phyloP scores from a whole-genome alignment of 192 early-diverging fungal species.

The Umbelopsis sp. region DNA sequence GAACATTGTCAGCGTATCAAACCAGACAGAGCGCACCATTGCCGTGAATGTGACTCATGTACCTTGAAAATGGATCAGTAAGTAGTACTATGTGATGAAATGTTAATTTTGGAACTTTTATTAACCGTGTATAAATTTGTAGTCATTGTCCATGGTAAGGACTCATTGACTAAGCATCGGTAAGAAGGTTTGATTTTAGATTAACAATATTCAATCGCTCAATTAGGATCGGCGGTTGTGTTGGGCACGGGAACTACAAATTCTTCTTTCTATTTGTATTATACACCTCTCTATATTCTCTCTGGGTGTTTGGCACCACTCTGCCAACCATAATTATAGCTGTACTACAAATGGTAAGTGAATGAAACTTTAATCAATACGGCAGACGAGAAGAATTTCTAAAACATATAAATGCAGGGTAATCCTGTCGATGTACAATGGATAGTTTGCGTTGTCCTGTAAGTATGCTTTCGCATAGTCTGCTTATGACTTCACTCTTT shows the following conservation, averaged over 20 bases:
- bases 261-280: slow-evolving; percentile 55
- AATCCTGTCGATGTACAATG: slow-evolving; percentile 37
- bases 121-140: background rate
- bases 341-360: slow-evolving; percentile 18
- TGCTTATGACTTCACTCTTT: slow-evolving; percentile 2
- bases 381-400: background rate
- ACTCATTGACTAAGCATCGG: no score
- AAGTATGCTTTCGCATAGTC: slow-evolving; percentile 13
- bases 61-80: slow-evolving; percentile 67
- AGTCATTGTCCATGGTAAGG: slow-evolving; percentile 41
- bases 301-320: slow-evolving; percentile 44
- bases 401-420: background rate
- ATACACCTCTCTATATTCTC: slow-evolving; percentile 50
- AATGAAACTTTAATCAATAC: background rate
- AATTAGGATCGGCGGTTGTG: slow-evolving; percentile 52
- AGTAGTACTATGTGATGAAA: slow-evolving; percentile 8
- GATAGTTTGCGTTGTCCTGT: slow-evolving; percentile 33
- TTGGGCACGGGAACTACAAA: slow-evolving; percentile 60
- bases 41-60: slow-evolving; percentile 56
- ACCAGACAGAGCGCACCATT: slow-evolving; percentile 56
- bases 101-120: background rate
- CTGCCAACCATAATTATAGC: slow-evolving; percentile 31
- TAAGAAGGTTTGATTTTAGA: background rate
- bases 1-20: slow-evolving; percentile 44
- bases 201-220: slow-evolving; percentile 17